phyloP scores from a whole-genome alignment of 768 basidiomycete genomes.

The Mycena leptocephala region DNA sequence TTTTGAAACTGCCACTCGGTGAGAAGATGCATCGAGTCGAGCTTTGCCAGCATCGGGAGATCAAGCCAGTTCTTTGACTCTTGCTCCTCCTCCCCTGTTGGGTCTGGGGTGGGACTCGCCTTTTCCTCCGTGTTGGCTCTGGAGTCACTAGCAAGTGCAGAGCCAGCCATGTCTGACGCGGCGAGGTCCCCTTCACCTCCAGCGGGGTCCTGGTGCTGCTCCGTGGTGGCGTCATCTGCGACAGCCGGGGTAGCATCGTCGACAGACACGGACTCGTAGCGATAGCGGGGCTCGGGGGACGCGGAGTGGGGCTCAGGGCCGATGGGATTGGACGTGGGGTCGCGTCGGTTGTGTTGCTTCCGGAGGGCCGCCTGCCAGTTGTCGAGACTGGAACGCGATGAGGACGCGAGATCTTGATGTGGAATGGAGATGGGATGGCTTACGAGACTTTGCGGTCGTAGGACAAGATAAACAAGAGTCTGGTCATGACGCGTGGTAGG shows the following conservation, averaged over 20 bases:
- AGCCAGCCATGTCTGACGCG: neutral
- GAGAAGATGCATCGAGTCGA: slow-evolving; percentile 82
- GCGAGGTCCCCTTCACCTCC: neutral
- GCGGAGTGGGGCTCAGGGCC: slow-evolving; percentile 69
- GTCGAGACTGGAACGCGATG: slow-evolving; percentile 64
- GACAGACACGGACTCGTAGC: slow-evolving; percentile 37
- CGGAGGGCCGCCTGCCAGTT: slow-evolving; percentile 87
- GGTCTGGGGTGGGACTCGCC: slow-evolving; percentile 4
- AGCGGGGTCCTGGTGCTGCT: slow-evolving; percentile 5
- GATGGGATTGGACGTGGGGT: slow-evolving; percentile 81
- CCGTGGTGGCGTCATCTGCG: slow-evolving; percentile 43
- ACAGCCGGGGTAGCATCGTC: slow-evolving; percentile 40
- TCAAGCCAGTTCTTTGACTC: slow-evolving; percentile 79
- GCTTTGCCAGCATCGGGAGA: slow-evolving; percentile 79
- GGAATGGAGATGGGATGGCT: slow-evolving; percentile 46
- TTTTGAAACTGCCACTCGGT: slow-evolving; percentile 93
- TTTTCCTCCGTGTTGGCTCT: slow-evolving; percentile 13
- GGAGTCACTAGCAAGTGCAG: slow-evolving; percentile 1
- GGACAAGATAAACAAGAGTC: slow-evolving; percentile 81
- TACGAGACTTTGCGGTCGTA: slow-evolving; percentile 88
- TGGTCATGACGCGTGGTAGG: slow-evolving; percentile 82
- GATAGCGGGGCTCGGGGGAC: slow-evolving; percentile 47
- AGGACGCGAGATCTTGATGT: slow-evolving; percentile 38
- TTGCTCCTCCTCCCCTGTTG: slow-evolving; percentile 45
- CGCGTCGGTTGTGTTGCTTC: slow-evolving; percentile 83